Conservation (phyloP, 306 rosid species). For the Prosopis cineraria region DNA sequence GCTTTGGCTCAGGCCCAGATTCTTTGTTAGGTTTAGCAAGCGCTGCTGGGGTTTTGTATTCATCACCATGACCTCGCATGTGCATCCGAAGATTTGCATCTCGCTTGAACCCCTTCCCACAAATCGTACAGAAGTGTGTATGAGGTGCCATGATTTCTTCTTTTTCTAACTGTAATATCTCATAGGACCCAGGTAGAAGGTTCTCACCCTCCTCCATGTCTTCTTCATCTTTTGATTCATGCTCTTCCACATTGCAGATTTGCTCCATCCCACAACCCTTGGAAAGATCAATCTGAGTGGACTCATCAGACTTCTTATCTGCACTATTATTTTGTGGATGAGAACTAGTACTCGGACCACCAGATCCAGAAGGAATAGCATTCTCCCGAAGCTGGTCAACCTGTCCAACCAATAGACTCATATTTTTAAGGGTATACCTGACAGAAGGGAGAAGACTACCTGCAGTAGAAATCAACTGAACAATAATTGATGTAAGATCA, state of each 20-base stretch:
- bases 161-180: conserved; percentile 80
- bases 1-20: conserved; percentile 49
- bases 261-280: conserved; percentile 47
- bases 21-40: conserved; percentile 82
- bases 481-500: conserved; percentile 77
- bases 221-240: conserved; percentile 78
- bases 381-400: conserved; percentile 46
- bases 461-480: conserved; percentile 82
- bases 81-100: conserved; percentile 92
- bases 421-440: conserved; percentile 43
- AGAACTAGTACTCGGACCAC: conserved; percentile 24
- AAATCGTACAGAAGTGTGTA: conserved; percentile 82
- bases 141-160: conserved; percentile 94
- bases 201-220: conserved; percentile 79
- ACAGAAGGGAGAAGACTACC: conserved; percentile 80
- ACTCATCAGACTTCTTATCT: conserved; percentile 48
- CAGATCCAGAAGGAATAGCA: conserved; percentile 41
- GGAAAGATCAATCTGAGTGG: conserved; percentile 42
- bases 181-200: conserved; percentile 80
- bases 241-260: conserved; percentile 56
- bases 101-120: conserved; percentile 92
- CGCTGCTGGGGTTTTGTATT: conserved; percentile 85
- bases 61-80: conserved; percentile 92
- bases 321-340: conserved; percentile 40
- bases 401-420: conserved; percentile 45